These are phyloP conservation scores for Scheffersomyces stipitis DNA, from an alignment of 805 yeast genomes.

Conservation along the genomic window DNA sequence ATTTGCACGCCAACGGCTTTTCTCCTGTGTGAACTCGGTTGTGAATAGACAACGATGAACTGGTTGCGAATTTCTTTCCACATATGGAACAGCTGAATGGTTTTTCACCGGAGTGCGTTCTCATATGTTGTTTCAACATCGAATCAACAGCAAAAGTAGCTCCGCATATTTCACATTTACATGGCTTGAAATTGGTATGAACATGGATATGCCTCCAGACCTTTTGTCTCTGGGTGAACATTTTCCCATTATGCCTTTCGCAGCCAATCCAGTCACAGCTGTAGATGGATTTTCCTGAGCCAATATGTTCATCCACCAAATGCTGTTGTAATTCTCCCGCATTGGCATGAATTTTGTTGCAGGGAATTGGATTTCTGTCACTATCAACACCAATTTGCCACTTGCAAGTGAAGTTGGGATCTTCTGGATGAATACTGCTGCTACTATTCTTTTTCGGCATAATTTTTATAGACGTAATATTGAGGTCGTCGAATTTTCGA, in stretches of 20 bases:
- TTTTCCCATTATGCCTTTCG: conserved; percentile 53
- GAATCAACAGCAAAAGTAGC: conserved; percentile 74
- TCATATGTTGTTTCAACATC: conserved; percentile 75
- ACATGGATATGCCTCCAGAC: conserved; percentile 81
- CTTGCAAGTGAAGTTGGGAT: conserved; percentile 43
- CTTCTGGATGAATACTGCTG: conserved; percentile 5
- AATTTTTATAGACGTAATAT: conserved; percentile 35
- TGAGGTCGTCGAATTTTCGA: conserved; percentile 15
- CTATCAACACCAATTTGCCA: conserved; percentile 37
- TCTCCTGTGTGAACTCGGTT: conserved; percentile 86
- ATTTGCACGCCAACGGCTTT: conserved; percentile 77
- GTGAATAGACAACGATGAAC: conserved; percentile 82
- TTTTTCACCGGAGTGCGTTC: conserved; percentile 87
- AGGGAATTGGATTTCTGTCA: conserved; percentile 37
- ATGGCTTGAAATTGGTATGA: conserved; percentile 85
- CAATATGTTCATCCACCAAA: conserved; percentile 65
- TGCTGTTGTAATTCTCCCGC: conserved; percentile 72
- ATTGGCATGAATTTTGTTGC: conserved; percentile 49
- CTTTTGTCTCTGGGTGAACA: conserved; percentile 83
- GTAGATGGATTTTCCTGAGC: conserved; percentile 69
- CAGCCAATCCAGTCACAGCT: conserved; percentile 81
- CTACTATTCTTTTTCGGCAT: conserved; percentile 21
- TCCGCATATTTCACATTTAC: conserved; percentile 66
- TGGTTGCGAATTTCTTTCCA: conserved; percentile 76
- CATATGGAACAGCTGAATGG: conserved; percentile 78